Evolutionary conservation across 441 rosid genomes (phyloP), one percentile per base, ranked within the genome.

Genomic region (Eutrema salsugineum): DNA sequence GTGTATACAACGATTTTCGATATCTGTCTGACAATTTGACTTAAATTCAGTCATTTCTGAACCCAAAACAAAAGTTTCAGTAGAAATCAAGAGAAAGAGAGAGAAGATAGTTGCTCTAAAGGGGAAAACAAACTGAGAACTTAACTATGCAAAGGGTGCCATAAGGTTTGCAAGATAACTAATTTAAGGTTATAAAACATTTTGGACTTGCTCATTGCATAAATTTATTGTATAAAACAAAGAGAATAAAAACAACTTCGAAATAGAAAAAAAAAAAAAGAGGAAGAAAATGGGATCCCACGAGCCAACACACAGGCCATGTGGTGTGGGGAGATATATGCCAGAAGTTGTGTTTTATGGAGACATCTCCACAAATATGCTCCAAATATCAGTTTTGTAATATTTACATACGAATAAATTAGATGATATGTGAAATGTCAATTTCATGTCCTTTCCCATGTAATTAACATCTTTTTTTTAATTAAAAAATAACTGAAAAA

Each of bases 301-400:
- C 51, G 50, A 64, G 66, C 51, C 77, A 72, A 32, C 60, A 55
- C 64, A 72, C 16, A 72, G 43, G 59, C 71, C 77, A 72, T 72
- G 66, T 72, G 77, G 77, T 47, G 77, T 46, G 65, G 71, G 59
- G 71, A 56, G 22, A 35, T 47, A 72, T 14, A 63, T 65, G 60
- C 43, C 65, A 72, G 59, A 64, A 72, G 71, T 63, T 72, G 50
- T 72, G 66, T 55, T 56, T 47, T 73, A 33, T 56, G 77, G 77
- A 72, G 77, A 72, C 77, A 72, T 46, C 51, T 72, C 59, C 65
- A 54, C 55, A 71, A 20, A n/a, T 71, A 24, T 44, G 11, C 63
- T 62, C 46, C 55, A 50, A 19, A 10, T 30, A 30, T 51, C 32
- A 6, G 3, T 30, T 54, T 42, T 12, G 1, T 11, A 22, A 51